Conservation (phyloP, 2,329 filamentous ascomycete genomes). For the Trichoderma sp. region DNA sequence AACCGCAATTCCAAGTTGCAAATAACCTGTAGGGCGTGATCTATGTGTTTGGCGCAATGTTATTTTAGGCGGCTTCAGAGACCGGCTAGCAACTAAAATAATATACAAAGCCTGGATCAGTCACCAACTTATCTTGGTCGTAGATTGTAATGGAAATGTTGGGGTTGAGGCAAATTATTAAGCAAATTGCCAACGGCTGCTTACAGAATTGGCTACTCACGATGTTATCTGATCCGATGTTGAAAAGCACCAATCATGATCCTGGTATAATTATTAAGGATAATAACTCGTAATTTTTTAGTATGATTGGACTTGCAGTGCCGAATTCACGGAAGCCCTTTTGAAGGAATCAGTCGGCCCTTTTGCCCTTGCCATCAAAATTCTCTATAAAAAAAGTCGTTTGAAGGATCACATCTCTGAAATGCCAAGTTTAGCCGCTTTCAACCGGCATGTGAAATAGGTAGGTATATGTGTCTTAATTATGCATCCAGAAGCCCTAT, state of each 20-base stretch:
- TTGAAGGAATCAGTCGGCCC: not conserved
- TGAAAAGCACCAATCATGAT: not conserved
- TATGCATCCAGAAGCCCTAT: not conserved
- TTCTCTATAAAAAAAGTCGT: not conserved
- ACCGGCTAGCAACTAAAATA: not conserved
- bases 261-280: not conserved
- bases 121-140: not conserved
- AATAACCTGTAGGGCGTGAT: not conserved
- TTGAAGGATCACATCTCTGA: not conserved
- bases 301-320: not conserved
- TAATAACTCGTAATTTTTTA: not conserved
- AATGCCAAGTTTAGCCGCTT: not conserved
- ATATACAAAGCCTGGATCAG: not conserved
- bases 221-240: not conserved
- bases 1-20: not conserved
- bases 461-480: not conserved
- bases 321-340: not conserved
- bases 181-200: not conserved
- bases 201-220: not conserved
- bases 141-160: not conserved
- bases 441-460: not conserved
- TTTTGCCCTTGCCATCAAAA: not conserved
- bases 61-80: not conserved
- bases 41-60: not conserved
- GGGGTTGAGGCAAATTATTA: not conserved